These are phyloP conservation scores for Leishmania martiniquensis DNA, from an alignment of 208 protist species.

Conservation along the genomic window DNA sequence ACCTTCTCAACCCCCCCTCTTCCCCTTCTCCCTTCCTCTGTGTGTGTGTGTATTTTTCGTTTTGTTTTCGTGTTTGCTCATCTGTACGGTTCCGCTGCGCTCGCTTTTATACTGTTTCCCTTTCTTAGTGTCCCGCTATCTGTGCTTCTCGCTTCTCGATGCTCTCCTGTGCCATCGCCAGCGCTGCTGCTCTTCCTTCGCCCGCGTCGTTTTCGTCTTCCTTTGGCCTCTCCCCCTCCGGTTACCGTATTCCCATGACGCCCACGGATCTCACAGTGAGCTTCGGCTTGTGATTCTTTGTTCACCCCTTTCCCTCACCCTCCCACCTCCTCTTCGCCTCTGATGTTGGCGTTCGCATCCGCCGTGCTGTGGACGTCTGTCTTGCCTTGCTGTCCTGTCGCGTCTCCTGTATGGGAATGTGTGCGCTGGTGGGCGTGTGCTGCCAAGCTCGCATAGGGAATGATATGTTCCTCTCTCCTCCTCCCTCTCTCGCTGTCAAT, in stretches of 20 bases:
- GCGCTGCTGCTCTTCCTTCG: slow-evolving; percentile 2
- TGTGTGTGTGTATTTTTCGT: background rate
- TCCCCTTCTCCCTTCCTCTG: background rate
- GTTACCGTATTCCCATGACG: no score
- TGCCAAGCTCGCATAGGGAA: background rate
- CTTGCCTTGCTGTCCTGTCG: background rate
- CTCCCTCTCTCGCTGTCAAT: no score
- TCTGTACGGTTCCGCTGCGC: background rate
- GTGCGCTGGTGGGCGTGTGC: background rate
- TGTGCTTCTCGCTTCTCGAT: background rate
- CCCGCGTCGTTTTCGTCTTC: background rate
- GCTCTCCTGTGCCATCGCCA: background rate
- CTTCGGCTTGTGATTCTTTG: background rate
- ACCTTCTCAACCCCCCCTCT: background rate
- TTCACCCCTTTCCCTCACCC: background rate
- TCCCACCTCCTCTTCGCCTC: background rate
- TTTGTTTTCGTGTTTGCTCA: background rate
- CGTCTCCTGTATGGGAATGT: background rate
- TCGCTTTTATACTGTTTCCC: background rate
- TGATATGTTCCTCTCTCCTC: background rate
- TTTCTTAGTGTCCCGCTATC: background rate
- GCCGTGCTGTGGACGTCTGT: background rate
- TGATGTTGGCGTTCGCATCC: background rate
- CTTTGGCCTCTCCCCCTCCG: background rate
- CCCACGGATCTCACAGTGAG: background rate